Evolutionary conservation across 1,284 basidiomycete species (phyloP).

Genomic region (Sphagnurus paluster): DNA sequence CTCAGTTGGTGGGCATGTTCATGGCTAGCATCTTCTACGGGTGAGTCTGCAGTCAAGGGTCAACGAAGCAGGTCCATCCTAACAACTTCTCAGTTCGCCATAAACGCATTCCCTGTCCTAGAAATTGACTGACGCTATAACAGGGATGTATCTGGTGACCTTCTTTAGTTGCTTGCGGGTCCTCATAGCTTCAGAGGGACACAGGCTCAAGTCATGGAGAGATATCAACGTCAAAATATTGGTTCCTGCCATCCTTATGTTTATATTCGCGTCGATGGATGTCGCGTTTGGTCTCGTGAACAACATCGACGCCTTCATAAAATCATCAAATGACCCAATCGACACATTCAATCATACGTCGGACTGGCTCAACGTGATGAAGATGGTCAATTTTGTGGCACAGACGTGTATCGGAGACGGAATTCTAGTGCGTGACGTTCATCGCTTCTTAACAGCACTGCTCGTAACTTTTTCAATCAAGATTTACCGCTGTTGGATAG

Average conservation of each 20-base stretch:
- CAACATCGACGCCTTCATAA: conserved; percentile 38
- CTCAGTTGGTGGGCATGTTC: conserved; percentile 36
- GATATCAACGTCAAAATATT: conserved; percentile 37
- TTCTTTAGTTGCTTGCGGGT: conserved; percentile 34
- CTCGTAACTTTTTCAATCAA: conserved; percentile 19
- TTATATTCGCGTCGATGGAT: conserved; percentile 36
- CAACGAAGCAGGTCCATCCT: too few species aligned
- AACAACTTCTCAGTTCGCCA: too few species aligned
- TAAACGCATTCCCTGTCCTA: too few species aligned
- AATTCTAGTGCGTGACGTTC: conserved; percentile 32
- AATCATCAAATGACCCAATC: conserved; percentile 27
- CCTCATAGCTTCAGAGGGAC: conserved; percentile 31
- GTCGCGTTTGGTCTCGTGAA: conserved; percentile 40
- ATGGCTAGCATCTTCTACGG: conserved; percentile 39
- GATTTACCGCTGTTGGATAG: conserved; percentile 38
- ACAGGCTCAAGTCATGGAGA: conserved; percentile 26
- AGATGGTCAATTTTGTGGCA: conserved; percentile 24
- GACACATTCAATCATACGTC: conserved; percentile 33
- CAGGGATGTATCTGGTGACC: conserved; percentile 38
- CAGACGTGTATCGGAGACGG: conserved; percentile 40
- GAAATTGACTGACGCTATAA: background rate
- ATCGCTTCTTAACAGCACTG: background rate
- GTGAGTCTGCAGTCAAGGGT: conserved; percentile 23
- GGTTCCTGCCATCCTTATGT: conserved; percentile 34
- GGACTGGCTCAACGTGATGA: conserved; percentile 38